These are phyloP conservation scores for Cyberlindnera veronae DNA, from an alignment of 805 yeast species.

Conservation along the genomic window DNA sequence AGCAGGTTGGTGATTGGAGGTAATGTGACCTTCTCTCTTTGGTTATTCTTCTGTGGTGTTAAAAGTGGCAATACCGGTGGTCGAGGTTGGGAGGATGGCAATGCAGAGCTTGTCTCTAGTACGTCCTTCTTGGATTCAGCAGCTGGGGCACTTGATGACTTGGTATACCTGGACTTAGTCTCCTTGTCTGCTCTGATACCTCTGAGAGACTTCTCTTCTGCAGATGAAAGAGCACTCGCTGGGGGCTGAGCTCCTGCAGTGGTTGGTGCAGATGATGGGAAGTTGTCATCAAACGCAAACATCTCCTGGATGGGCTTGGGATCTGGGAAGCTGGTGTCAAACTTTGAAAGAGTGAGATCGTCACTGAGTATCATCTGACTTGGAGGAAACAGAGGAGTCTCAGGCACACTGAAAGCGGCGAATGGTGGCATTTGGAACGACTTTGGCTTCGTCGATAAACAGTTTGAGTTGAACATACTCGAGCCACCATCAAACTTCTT, in stretches of 20 bases:
- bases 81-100: too few species aligned
- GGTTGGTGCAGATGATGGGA: constrained; percentile 12
- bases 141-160: neutral
- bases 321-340: constrained; percentile 22
- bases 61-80: neutral
- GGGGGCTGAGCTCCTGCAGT: neutral
- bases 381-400: neutral
- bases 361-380: constrained; percentile 8
- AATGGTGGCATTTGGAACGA: neutral
- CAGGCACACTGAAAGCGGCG: neutral
- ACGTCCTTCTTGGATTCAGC: too few species aligned
- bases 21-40: neutral
- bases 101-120: too few species aligned
- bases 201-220: neutral
- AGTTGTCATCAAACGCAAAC: constrained; percentile 15
- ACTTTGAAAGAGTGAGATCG: constrained; percentile 13
- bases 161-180: neutral
- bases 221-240: neutral
- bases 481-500: constrained; percentile 4
- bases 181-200: neutral
- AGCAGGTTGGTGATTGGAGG: constrained; percentile 1
- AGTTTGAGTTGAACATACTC: constrained; percentile 4
- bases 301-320: constrained; percentile 17
- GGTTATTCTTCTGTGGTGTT: too few species aligned
- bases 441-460: constrained; percentile 1